phyloP scores from a whole-genome alignment of 2,329 filamentous ascomycete genomes.

The Diaporthe citri region DNA sequence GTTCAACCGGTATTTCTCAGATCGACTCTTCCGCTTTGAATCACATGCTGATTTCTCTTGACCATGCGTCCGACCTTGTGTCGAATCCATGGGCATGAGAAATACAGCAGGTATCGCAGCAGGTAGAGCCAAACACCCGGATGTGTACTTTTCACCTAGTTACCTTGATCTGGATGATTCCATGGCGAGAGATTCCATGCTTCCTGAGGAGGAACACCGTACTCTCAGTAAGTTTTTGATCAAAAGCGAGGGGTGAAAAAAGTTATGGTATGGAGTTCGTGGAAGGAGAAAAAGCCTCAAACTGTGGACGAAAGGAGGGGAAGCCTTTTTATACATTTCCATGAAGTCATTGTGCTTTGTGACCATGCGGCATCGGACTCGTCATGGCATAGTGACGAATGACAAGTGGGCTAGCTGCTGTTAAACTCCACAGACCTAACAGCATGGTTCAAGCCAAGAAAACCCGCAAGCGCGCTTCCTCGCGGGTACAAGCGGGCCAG shows the following conservation, averaged over 20 bases:
- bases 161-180: conserved; percentile 59
- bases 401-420: neutral
- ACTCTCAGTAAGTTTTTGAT: neutral
- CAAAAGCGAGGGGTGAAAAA: neutral
- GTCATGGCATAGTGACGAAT: neutral
- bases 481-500: neutral
- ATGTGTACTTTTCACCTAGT: conserved; percentile 59
- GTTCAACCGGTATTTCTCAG: conserved; percentile 86
- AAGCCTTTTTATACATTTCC: conserved; percentile 1
- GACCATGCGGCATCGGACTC: conserved; percentile 15
- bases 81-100: neutral
- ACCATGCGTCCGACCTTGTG: neutral
- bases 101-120: conserved; percentile 50
- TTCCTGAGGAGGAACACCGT: conserved; percentile 10
- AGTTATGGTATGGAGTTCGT: neutral
- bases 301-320: neutral
- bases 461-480: neutral
- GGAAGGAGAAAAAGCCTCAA: neutral
- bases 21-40: conserved; percentile 52
- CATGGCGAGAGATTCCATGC: conserved; percentile 47
- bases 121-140: conserved; percentile 58
- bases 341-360: conserved; percentile 21
- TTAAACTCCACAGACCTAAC: neutral
- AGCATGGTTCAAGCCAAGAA: neutral
- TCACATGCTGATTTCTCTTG: neutral